phyloP scores from a whole-genome alignment of 139 green algal species.

The Choricystis sp. region DNA sequence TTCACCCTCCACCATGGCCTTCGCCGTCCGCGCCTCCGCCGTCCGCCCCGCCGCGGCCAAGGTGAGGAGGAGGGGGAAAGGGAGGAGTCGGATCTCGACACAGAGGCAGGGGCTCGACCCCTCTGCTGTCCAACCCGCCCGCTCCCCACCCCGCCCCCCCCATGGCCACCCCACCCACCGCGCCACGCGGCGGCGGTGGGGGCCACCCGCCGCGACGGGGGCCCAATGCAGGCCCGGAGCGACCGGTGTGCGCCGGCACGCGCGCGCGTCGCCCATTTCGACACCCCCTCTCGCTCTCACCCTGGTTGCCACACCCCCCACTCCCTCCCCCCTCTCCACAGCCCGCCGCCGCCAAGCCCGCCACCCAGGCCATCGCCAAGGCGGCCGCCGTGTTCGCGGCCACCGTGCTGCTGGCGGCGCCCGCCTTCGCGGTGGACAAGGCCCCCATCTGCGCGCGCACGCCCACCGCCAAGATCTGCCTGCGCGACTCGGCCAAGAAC shows the following conservation, averaged over 20 bases:
- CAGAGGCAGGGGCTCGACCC: too few species aligned
- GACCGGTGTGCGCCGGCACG: neutral
- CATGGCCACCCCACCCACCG: too few species aligned
- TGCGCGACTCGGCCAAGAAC: neutral
- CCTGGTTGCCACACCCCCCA: neutral
- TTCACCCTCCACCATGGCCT: neutral
- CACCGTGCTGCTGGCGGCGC: neutral
- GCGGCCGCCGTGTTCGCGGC: neutral
- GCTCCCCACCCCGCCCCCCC: too few species aligned
- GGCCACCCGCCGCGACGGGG: too few species aligned
- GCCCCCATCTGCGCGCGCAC: neutral
- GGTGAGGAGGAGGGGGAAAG: neutral
- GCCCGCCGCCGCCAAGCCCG: neutral
- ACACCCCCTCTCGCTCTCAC: neutral
- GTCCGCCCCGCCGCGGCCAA: neutral
- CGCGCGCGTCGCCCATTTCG: neutral
- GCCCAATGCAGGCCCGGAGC: too few species aligned
- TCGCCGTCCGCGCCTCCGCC: neutral
- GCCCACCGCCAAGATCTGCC: neutral
- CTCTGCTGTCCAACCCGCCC: too few species aligned
- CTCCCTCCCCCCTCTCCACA: neutral
- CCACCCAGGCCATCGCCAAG: too few species aligned
- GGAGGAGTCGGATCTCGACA: too few species aligned
- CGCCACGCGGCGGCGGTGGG: too few species aligned
- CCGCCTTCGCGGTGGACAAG: neutral